phyloP scores from a whole-genome alignment of 2,329 filamentous ascomycete genomes.

The Ilyonectria destructans region DNA sequence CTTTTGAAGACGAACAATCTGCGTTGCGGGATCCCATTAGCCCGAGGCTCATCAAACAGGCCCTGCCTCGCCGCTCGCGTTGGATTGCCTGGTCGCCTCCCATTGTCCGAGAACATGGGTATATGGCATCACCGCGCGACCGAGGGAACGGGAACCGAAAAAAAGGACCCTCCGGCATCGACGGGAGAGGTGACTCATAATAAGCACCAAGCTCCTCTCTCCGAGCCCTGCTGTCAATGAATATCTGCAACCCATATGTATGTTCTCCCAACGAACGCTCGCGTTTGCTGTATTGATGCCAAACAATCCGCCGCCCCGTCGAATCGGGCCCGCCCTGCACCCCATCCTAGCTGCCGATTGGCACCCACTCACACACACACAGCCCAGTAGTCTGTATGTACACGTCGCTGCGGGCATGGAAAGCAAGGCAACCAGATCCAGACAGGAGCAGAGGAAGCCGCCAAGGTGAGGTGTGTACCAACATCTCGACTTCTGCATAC shows the following conservation, averaged over 20 bases:
- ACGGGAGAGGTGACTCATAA: slow-evolving; percentile 49
- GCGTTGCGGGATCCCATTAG: slow-evolving; percentile 30
- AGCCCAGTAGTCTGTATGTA: slow-evolving; percentile 36
- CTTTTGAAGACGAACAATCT: slow-evolving; percentile 28
- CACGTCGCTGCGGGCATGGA: slow-evolving; percentile 44
- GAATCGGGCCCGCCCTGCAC: slow-evolving; percentile 48
- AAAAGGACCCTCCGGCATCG: slow-evolving; percentile 29
- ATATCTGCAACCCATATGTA: slow-evolving; percentile 44
- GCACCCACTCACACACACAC: slow-evolving; percentile 42
- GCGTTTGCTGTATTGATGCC: slow-evolving; percentile 52
- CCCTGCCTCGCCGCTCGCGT: not conserved
- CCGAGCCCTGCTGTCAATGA: slow-evolving; percentile 41
- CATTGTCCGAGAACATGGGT: slow-evolving; percentile 5
- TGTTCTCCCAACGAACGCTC: slow-evolving; percentile 49
- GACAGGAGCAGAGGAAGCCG: slow-evolving; percentile 32
- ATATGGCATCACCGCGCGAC: not conserved
- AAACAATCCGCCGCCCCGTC: slow-evolving; percentile 50
- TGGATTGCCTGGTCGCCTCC: slow-evolving; percentile 24
- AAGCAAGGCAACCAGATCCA: slow-evolving; percentile 29
- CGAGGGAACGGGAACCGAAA: slow-evolving; percentile 18
- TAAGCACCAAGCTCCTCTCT: slow-evolving; percentile 34
- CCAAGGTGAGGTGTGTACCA: slow-evolving; percentile 43
- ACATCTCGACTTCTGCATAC: slow-evolving; percentile 21
- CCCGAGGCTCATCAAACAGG: slow-evolving; percentile 27
- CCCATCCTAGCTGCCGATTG: slow-evolving; percentile 49